Evolutionary conservation across 163 green algal genomes (phyloP).

Genomic region (Prototheca cutis): DNA sequence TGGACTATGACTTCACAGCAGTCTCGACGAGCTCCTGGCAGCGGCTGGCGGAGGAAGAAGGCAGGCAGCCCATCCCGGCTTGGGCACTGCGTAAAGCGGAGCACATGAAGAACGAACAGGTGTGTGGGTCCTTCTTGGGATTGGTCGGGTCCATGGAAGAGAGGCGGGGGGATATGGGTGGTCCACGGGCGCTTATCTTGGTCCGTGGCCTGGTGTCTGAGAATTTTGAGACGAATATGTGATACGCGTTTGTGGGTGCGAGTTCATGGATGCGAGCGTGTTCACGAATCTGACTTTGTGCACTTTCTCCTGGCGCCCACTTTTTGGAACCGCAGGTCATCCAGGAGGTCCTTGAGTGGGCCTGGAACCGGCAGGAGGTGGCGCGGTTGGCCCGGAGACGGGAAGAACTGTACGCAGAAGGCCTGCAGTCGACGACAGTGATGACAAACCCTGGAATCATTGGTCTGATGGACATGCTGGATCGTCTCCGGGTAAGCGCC

Average conservation of each 20-base stretch:
- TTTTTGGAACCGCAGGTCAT: conserved; percentile 40
- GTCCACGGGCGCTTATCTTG: too few relatives aligned
- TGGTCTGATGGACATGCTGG: conserved; percentile 58
- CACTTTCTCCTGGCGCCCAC: background rate
- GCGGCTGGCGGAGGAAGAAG: conserved; percentile 68
- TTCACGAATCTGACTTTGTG: background rate
- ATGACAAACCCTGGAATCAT: conserved; percentile 20
- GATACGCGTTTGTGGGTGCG: too few relatives aligned
- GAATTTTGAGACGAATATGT: too few relatives aligned
- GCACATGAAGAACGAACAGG: conserved; percentile 76
- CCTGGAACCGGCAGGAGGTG: conserved; percentile 64
- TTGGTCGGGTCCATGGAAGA: background rate
- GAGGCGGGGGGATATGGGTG: too few relatives aligned
- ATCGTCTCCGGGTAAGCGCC: background rate
- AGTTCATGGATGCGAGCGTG: too few relatives aligned
- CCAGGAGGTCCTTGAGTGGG: conserved; percentile 77
- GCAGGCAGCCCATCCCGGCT: conserved; percentile 51
- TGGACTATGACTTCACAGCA: conserved; percentile 12
- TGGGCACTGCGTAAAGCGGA: conserved; percentile 50
- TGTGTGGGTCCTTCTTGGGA: background rate
- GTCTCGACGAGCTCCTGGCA: conserved; percentile 54
- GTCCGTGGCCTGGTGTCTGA: too few relatives aligned
- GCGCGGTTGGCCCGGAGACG: conserved; percentile 59
- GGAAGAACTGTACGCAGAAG: conserved; percentile 52
- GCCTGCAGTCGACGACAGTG: conserved; percentile 28